These are phyloP conservation scores for Neurospora sp. DNA, from an alignment of 495 filamentous ascomycete species.

Conservation along the genomic window DNA sequence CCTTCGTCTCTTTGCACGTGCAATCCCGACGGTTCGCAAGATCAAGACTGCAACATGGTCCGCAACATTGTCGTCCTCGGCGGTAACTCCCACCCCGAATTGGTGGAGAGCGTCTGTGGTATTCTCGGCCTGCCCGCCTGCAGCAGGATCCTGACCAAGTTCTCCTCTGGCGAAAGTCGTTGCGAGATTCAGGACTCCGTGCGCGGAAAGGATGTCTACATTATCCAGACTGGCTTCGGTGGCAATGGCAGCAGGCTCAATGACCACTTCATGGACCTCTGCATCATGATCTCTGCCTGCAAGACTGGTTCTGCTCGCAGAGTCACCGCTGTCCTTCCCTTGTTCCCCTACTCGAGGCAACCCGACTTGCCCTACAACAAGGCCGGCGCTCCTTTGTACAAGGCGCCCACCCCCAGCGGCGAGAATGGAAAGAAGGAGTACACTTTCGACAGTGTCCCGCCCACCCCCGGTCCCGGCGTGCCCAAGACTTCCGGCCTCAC, in stretches of 20 bases:
- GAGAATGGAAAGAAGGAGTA: slow-evolving; percentile 34
- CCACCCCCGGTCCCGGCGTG: slow-evolving; percentile 64
- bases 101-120: slow-evolving; percentile 77
- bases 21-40: background rate
- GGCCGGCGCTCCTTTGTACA: slow-evolving; percentile 75
- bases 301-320: slow-evolving; percentile 88
- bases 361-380: slow-evolving; percentile 97
- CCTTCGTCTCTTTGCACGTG: background rate
- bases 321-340: slow-evolving; percentile 87
- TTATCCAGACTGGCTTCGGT: slow-evolving; percentile 69
- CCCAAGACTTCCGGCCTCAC: slow-evolving; percentile 51
- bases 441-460: slow-evolving; percentile 63
- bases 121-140: slow-evolving; percentile 78
- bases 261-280: slow-evolving; percentile 88
- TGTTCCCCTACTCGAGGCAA: slow-evolving; percentile 94
- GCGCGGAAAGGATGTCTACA: slow-evolving; percentile 95
- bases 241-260: slow-evolving; percentile 53
- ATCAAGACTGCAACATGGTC: slow-evolving; percentile 54
- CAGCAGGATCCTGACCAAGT: slow-evolving; percentile 78
- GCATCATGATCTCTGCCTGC: slow-evolving; percentile 95
- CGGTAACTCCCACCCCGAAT: slow-evolving; percentile 83
- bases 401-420: slow-evolving; percentile 34
- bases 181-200: slow-evolving; percentile 95
- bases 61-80: slow-evolving; percentile 94
- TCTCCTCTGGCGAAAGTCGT: slow-evolving; percentile 87